These are phyloP conservation scores for Penicillium crustosum DNA, from an alignment of 2,329 filamentous ascomycete species.

Conservation along the genomic window DNA sequence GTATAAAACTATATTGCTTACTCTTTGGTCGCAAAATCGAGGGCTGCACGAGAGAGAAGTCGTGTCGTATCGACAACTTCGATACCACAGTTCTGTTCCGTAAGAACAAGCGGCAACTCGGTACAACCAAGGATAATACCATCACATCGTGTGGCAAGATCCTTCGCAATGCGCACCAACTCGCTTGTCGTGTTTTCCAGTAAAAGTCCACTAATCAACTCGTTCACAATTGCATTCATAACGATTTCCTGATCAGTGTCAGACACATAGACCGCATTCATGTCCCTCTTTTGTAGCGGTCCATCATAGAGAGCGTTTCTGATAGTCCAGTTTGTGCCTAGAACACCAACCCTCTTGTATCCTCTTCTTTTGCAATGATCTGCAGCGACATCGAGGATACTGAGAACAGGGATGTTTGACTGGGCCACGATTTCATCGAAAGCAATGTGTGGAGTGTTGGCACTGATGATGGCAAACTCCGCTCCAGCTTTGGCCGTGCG, in stretches of 20 bases:
- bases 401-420: constrained; percentile 11
- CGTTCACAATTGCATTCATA: not conserved
- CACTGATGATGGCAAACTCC: constrained; percentile 14
- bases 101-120: constrained; percentile 10
- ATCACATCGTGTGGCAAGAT: constrained; percentile 9
- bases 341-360: not conserved
- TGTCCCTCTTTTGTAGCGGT: constrained; percentile 2
- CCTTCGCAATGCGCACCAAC: constrained; percentile 6
- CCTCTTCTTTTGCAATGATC: constrained; percentile 3
- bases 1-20: not conserved
- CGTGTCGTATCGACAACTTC: constrained; percentile 11
- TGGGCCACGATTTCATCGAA: not conserved
- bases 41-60: constrained; percentile 7
- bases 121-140: constrained; percentile 11
- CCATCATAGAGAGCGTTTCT: constrained; percentile 4
- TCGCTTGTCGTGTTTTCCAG: not conserved
- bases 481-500: constrained; percentile 11
- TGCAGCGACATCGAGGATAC: constrained; percentile 6
- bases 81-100: constrained; percentile 9
- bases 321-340: constrained; percentile 8
- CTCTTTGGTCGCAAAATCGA: constrained; percentile 5
- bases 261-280: constrained; percentile 7
- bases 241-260: not conserved
- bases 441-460: constrained; percentile 10
- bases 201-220: not conserved